A percentile compares a stretch with the other conserved stretches of the same genome.
phyloP scores from a whole-genome alignment of 2,329 filamentous ascomycete genomes.

The Cordyceps farinosa region DNA sequence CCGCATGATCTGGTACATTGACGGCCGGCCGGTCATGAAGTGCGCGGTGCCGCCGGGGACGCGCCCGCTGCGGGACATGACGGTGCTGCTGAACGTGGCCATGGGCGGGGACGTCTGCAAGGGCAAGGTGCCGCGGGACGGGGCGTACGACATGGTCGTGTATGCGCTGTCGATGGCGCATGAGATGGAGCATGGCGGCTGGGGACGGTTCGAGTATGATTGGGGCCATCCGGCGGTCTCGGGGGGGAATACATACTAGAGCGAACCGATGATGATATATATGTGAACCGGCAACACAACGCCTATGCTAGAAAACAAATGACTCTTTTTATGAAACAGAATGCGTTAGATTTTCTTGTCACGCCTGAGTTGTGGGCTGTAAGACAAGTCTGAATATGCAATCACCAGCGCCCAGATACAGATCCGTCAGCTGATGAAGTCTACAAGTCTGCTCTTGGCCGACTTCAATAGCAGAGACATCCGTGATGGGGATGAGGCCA shows the following conservation, averaged over 20 bases:
- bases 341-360: neutral
- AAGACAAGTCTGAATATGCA: conserved; percentile 8
- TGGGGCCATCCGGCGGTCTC: conserved; percentile 36
- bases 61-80: conserved; percentile 52
- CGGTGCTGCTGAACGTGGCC: conserved; percentile 56
- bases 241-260: conserved; percentile 33
- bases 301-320: no score
- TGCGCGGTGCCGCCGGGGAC: conserved; percentile 49
- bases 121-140: conserved; percentile 48
- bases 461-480: neutral
- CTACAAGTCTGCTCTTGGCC: neutral
- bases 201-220: conserved; percentile 50
- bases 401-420: neutral
- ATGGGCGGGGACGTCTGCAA: conserved; percentile 59
- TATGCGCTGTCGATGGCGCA: conserved; percentile 50
- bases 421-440: neutral
- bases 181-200: conserved; percentile 50
- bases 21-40: conserved; percentile 56
- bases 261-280: no score
- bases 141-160: conserved; percentile 54
- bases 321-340: no score
- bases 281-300: no score
- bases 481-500: neutral
- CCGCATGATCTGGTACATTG: conserved; percentile 56
- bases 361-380: neutral